Evolutionary conservation across 805 yeast species (phyloP).

Genomic region (Kazachstania martiniae): DNA sequence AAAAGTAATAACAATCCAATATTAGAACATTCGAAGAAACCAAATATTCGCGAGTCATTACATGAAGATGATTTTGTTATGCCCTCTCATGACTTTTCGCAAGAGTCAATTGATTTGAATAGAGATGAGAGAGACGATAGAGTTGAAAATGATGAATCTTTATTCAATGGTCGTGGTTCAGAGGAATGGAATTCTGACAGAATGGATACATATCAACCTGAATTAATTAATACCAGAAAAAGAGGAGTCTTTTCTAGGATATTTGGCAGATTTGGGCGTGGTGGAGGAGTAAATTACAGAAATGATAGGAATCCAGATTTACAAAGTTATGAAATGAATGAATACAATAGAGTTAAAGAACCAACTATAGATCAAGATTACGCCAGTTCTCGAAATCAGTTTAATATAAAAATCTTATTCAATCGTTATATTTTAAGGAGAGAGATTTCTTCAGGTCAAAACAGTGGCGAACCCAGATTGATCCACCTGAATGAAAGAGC

Average conservation of each 20-base stretch:
- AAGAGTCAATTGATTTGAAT: slow-evolving; percentile 28
- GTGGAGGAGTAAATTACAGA: too few relatives aligned
- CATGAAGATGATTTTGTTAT: slow-evolving; percentile 5
- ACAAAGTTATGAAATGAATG: slow-evolving; percentile 24
- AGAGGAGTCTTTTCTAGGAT: slow-evolving; percentile 14
- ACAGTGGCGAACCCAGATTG: slow-evolving; percentile 42
- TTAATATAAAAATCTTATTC: slow-evolving; percentile 31
- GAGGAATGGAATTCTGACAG: slow-evolving; percentile 9
- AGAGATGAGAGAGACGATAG: slow-evolving; percentile 23
- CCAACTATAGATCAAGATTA: slow-evolving; percentile 17
- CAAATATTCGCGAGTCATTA: too few relatives aligned
- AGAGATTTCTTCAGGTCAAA: slow-evolving; percentile 5
- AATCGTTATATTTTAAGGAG: slow-evolving; percentile 28
- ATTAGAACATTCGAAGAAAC: background rate
- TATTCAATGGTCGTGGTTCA: slow-evolving; percentile 13
- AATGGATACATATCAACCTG: slow-evolving; percentile 7
- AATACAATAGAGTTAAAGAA: slow-evolving; percentile 16
- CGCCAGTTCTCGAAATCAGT: slow-evolving; percentile 26
- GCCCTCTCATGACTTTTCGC: slow-evolving; percentile 15
- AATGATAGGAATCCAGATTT: slow-evolving; percentile 3
- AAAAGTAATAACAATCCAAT: slow-evolving; percentile 1
- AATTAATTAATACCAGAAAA: slow-evolving; percentile 5
- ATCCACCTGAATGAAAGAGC: slow-evolving; percentile 55
- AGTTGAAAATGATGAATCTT: slow-evolving; percentile 30
- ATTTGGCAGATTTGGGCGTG: slow-evolving; percentile 10